A percentile compares a stretch with the other conserved stretches of the same genome.
Conservation (phyloP, 768 basidiomycete genomes). For the Podaxis rugospora region DNA sequence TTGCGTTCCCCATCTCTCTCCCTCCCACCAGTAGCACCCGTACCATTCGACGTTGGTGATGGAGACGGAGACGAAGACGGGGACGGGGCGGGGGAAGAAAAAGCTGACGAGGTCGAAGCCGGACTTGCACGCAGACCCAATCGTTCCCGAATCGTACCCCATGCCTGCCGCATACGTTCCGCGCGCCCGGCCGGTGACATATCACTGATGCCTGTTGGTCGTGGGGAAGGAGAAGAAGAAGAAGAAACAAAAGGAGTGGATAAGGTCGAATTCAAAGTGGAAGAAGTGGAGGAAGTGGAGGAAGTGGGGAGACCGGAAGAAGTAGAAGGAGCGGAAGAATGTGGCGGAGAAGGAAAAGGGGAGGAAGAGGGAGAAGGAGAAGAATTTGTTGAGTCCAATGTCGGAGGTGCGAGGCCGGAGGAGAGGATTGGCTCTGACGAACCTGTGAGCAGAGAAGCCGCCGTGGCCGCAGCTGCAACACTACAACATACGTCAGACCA, state of each 20-base stretch:
- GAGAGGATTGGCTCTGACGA: slow-evolving; percentile 62
- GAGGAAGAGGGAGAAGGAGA: slow-evolving; percentile 5
- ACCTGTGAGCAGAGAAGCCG: slow-evolving; percentile 77
- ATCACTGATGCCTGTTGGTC: slow-evolving; percentile 34
- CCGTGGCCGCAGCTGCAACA: slow-evolving; percentile 90
- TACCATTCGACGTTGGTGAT: slow-evolving; percentile 4
- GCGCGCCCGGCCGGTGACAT: slow-evolving; percentile 29
- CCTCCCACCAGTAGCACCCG: background rate
- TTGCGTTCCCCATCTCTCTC: slow-evolving; percentile 2
- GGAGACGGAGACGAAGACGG: background rate
- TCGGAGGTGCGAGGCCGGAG: slow-evolving; percentile 44
- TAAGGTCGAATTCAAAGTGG: slow-evolving; percentile 30
- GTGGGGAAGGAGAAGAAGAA: slow-evolving; percentile 15
- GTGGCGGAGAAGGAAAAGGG: background rate
- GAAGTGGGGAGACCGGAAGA: slow-evolving; percentile 13
- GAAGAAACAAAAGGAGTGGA: slow-evolving; percentile 27
- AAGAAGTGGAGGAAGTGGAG: slow-evolving; percentile 12
- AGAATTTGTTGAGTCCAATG: slow-evolving; percentile 6
- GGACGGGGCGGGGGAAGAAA: slow-evolving; percentile 10
- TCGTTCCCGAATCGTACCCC: slow-evolving; percentile 66
- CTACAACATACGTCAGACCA: slow-evolving; percentile 29
- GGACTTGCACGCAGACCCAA: slow-evolving; percentile 44
- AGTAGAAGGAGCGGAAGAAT: slow-evolving; percentile 31
- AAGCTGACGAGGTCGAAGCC: slow-evolving; percentile 18
- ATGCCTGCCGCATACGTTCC: slow-evolving; percentile 58